phyloP scores from a whole-genome alignment of 352 stramenopile species.

The Pythium dissimile region DNA sequence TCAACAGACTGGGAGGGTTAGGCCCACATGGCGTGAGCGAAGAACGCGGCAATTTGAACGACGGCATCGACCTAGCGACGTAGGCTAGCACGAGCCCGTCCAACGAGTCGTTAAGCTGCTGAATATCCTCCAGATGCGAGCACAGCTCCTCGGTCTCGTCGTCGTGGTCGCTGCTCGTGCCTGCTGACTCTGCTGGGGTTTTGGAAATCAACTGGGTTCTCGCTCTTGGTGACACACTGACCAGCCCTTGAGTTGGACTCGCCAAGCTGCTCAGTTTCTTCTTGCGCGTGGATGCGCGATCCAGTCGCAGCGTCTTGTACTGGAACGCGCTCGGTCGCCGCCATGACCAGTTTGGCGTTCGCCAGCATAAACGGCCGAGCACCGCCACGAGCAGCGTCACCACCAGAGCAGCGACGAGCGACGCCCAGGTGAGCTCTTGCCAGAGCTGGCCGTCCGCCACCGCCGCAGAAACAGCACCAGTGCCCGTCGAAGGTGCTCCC shows the following conservation, averaged over 20 bases:
- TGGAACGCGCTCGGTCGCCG: slow-evolving; percentile 34
- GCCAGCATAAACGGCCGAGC: slow-evolving; percentile 19
- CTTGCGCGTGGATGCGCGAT: slow-evolving; percentile 1
- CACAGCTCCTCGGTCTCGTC: slow-evolving; percentile 34
- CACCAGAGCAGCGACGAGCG: neutral
- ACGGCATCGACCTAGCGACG: neutral
- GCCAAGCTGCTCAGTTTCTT: too few relatives aligned
- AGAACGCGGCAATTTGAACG: neutral
- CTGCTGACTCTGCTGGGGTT: too few relatives aligned
- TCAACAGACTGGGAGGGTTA: too few relatives aligned
- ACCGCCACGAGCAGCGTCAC: slow-evolving; percentile 17
- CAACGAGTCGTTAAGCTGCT: slow-evolving; percentile 32
- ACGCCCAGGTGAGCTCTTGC: slow-evolving; percentile 21
- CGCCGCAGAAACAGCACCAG: too few relatives aligned
- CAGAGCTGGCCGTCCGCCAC: slow-evolving; percentile 25
- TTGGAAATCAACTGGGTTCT: too few relatives aligned
- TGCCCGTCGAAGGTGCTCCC: neutral
- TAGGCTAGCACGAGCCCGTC: slow-evolving; percentile 14
- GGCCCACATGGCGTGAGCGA: neutral
- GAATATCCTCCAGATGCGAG: slow-evolving; percentile 45
- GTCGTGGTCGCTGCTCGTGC: slow-evolving; percentile 7
- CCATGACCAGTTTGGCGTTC: neutral
- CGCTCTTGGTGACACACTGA: too few relatives aligned
- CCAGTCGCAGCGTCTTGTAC: slow-evolving; percentile 40
- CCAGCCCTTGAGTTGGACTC: too few relatives aligned